Percentiles rank a stretch among this genome's conserved stretches.
Evolutionary conservation across 2,329 filamentous ascomycete species (phyloP).

Genomic region (Leptographium lundbergii): DNA sequence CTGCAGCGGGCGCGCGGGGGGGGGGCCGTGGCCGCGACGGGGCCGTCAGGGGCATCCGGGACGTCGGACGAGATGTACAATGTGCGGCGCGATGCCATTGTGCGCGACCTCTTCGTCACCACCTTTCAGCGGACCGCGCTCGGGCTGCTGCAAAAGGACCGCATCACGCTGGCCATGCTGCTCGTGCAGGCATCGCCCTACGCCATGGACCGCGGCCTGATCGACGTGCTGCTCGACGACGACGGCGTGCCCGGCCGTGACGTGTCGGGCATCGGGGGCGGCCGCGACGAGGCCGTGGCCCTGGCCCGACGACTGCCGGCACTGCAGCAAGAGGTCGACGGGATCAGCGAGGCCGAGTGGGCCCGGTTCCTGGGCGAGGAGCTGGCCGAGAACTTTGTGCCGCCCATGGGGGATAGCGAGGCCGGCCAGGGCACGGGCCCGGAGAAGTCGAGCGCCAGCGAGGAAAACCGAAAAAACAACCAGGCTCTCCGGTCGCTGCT

Average conservation of each 20-base stretch:
- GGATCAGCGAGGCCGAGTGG: conserved; percentile 54
- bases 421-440: background rate
- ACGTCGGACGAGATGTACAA: conserved; percentile 35
- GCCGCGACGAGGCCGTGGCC: conserved; percentile 54
- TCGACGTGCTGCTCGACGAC: conserved; percentile 76
- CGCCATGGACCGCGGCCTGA: conserved; percentile 80
- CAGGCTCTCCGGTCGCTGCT: conserved; percentile 72
- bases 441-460: too few species aligned
- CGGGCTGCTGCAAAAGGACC: conserved; percentile 83
- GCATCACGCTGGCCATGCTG: conserved; percentile 86
- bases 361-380: conserved; percentile 75
- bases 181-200: conserved; percentile 93
- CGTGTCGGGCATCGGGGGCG: conserved; percentile 38
- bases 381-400: conserved; percentile 72
- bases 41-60: background rate
- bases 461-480: conserved; percentile 33
- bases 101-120: conserved; percentile 81
- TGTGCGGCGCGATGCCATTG: conserved; percentile 73
- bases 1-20: conserved; percentile 34
- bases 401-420: conserved; percentile 50
- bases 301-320: conserved; percentile 56
- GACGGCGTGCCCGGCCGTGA: conserved; percentile 58
- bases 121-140: conserved; percentile 90
- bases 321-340: conserved; percentile 60
- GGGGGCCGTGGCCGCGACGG: conserved; percentile 30